Evolutionary conservation across 139 green algal species (phyloP).

Genomic region (Chlamydomonas sp.): DNA sequence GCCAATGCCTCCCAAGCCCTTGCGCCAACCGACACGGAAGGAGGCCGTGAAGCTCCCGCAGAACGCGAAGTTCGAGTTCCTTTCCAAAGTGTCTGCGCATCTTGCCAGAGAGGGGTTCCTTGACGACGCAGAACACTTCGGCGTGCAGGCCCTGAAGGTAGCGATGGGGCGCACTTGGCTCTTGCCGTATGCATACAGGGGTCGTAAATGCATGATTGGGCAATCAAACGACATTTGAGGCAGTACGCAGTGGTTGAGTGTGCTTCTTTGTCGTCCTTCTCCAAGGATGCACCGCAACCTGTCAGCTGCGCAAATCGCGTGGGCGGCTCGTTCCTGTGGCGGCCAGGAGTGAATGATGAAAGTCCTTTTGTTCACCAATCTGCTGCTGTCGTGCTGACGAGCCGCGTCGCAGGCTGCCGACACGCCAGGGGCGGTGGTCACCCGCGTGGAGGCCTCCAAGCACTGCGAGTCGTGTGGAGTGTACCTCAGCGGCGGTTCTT

Average conservation of each 20-base stretch:
- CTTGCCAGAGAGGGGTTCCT: neutral
- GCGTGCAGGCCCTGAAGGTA: slow-evolving; percentile 14
- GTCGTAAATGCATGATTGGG: too few relatives aligned
- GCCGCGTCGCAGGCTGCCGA: slow-evolving; percentile 9
- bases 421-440: neutral
- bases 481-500: slow-evolving; percentile 6
- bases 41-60: slow-evolving; percentile 17
- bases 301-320: too few relatives aligned
- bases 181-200: too few relatives aligned
- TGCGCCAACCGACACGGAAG: slow-evolving; percentile 37
- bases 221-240: too few relatives aligned
- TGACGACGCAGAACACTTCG: slow-evolving; percentile 21
- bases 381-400: neutral
- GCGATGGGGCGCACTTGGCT: neutral
- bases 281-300: neutral
- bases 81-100: slow-evolving; percentile 10
- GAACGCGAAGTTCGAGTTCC: slow-evolving; percentile 7
- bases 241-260: too few relatives aligned
- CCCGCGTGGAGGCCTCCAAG: neutral
- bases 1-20: slow-evolving; percentile 25
- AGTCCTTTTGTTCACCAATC: neutral
- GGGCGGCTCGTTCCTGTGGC: neutral
- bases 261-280: neutral
- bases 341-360: neutral
- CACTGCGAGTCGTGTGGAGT: slow-evolving; percentile 30